Evolutionary conservation across 768 basidiomycete species (phyloP).

Genomic region (Zangia roseola): DNA sequence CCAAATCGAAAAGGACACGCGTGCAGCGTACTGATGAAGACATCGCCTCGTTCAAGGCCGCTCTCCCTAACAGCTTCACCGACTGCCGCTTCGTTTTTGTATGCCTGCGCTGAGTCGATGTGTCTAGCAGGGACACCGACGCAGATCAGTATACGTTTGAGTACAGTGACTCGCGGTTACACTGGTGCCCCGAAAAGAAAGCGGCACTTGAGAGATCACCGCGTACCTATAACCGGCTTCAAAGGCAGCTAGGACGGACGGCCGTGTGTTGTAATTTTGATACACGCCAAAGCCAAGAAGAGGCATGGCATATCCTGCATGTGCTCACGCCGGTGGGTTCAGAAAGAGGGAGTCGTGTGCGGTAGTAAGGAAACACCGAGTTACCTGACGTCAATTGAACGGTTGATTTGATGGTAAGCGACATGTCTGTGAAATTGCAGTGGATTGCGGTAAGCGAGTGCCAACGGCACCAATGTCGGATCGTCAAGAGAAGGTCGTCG

Average conservation of each 20-base stretch:
- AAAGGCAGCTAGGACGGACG: conserved; percentile 61
- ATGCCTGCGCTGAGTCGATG: conserved; percentile 70
- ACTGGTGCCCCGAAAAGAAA: no score
- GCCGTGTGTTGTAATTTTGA: conserved; percentile 55
- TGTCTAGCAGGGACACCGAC: conserved; percentile 42
- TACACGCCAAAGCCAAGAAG: conserved; percentile 71
- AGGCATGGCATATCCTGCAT: conserved; percentile 56
- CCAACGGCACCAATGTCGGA: conserved; percentile 4
- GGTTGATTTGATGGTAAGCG: conserved; percentile 31
- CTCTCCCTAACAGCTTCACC: conserved; percentile 58
- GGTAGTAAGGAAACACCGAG: conserved; percentile 10
- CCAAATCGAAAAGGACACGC: background rate
- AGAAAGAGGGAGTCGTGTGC: background rate
- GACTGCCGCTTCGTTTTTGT: conserved; percentile 63
- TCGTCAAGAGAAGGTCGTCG: no score
- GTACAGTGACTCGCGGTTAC: background rate
- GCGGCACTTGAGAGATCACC: no score
- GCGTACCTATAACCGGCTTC: conserved; percentile 60
- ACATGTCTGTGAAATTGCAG: conserved; percentile 14
- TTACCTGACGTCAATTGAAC: conserved; percentile 38
- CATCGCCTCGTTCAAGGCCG: conserved; percentile 51
- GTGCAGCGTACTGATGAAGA: conserved; percentile 63
- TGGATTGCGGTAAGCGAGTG: conserved; percentile 16
- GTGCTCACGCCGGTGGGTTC: background rate
- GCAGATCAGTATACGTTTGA: background rate